These are phyloP conservation scores for Cenchrus purpureus DNA, from an alignment of 176 grass and related monocot species.

Conservation along the genomic window DNA sequence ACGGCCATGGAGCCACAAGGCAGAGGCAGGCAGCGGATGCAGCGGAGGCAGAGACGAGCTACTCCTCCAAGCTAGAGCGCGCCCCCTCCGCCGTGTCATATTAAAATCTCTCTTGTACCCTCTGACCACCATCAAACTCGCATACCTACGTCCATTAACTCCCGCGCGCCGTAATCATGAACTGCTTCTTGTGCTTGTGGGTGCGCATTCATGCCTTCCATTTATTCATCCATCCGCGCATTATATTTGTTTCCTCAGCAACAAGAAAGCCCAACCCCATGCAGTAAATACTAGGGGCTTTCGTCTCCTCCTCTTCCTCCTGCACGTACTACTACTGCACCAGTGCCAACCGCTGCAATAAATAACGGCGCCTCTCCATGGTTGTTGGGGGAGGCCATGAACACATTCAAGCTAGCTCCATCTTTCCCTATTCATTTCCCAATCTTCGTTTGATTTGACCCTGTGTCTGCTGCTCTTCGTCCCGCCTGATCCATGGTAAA, in stretches of 20 bases:
- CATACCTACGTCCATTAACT: slow-evolving; percentile 75
- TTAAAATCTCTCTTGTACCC: slow-evolving; percentile 40
- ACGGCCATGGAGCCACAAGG: slow-evolving; percentile 25
- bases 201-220: slow-evolving; percentile 64
- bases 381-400: slow-evolving; percentile 55
- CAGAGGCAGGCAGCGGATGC: slow-evolving; percentile 23
- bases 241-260: neutral
- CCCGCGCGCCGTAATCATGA: slow-evolving; percentile 51
- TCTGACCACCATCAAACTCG: slow-evolving; percentile 59
- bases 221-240: neutral
- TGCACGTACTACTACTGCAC: neutral
- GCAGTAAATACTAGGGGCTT: slow-evolving; percentile 50
- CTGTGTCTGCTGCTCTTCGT: neutral
- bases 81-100: slow-evolving; percentile 32
- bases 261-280: slow-evolving; percentile 31
- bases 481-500: no score
- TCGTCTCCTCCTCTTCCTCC: slow-evolving; percentile 20
- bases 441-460: slow-evolving; percentile 11
- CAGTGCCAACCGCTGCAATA: slow-evolving; percentile 61
- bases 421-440: slow-evolving; percentile 46
- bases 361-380: slow-evolving; percentile 61
- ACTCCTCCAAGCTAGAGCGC: neutral
- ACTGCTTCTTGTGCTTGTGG: slow-evolving; percentile 59
- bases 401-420: slow-evolving; percentile 45
- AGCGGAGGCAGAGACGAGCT: neutral